phyloP scores from a whole-genome alignment of 306 rosid genomes.

The barrel medic (Medicago truncatula) region MtrunA17r5.0-ANR NC_053042.1:45997501-45998000 shows the following conservation, averaged over 20 bases:
- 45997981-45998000: slow-evolving; percentile 92
- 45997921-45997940: background rate
- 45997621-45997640: background rate
- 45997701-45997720: slow-evolving; percentile 5
- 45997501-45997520: slow-evolving; percentile 87
- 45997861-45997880: slow-evolving; percentile 19
- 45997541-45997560: slow-evolving; percentile 31
- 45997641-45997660: background rate
- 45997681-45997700: background rate
- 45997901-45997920: background rate
- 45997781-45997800: background rate
- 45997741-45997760: background rate
- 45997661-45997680: background rate
- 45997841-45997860: background rate
- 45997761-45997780: background rate
- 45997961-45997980: slow-evolving; percentile 8
- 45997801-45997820: background rate
- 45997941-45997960: slow-evolving; percentile 1
- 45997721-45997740: background rate
- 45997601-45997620: background rate
- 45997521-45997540: slow-evolving; percentile 86
- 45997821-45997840: background rate
- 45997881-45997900: background rate
- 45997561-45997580: slow-evolving; percentile 13
- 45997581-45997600: background rate